Conservation (phyloP, 1,284 basidiomycete genomes). For the Puccinia hordei region DNA sequence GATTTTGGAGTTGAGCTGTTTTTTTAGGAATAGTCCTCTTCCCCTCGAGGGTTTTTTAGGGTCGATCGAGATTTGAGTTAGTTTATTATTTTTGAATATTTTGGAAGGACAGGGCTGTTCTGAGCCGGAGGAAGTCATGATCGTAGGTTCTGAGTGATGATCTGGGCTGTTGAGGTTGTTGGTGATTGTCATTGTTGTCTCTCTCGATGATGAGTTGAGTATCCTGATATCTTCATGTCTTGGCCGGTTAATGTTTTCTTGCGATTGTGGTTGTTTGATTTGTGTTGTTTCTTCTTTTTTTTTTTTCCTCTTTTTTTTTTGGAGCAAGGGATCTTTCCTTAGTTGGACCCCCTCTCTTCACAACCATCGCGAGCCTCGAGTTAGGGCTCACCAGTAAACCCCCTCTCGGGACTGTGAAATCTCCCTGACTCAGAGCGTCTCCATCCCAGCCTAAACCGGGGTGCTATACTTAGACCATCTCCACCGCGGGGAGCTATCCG, state of each 20-base stretch:
- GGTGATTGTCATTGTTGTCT: neutral
- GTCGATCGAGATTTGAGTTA: neutral
- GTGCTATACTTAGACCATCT: no score
- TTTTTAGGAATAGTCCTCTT: conserved; percentile 17
- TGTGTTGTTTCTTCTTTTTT: neutral
- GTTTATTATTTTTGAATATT: conserved; percentile 17
- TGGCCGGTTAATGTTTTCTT: neutral
- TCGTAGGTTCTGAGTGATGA: neutral
- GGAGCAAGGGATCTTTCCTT: no score
- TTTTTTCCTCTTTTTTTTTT: neutral
- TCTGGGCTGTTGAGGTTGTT: neutral
- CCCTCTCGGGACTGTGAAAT: neutral
- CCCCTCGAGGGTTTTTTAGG: neutral
- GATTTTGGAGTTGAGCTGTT: conserved; percentile 4
- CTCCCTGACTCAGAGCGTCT: no score
- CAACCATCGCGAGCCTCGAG: neutral
- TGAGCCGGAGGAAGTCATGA: neutral
- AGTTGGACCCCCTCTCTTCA: neutral
- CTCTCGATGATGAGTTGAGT: neutral
- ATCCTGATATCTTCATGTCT: neutral
- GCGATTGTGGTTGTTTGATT: neutral
- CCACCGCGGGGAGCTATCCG: no score
- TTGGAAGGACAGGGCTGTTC: neutral
- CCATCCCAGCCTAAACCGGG: no score
- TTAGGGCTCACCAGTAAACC: neutral